Conservation (phyloP, 805 yeast species). For the Metschnikowia aberdeeniae region DNA sequence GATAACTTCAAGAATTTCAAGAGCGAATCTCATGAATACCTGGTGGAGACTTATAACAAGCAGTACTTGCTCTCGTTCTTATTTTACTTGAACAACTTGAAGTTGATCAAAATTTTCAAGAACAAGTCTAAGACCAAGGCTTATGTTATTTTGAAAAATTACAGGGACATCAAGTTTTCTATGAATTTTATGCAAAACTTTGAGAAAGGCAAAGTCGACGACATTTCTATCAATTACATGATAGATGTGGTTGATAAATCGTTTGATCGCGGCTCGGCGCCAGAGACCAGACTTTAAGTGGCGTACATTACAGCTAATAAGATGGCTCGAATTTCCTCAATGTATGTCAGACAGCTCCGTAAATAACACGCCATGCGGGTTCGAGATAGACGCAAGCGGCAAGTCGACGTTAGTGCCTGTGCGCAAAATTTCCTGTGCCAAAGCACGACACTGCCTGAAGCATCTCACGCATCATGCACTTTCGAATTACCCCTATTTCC, state of each 20-base stretch:
- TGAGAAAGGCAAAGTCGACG: conserved; percentile 16
- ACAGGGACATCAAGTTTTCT: conserved; percentile 25
- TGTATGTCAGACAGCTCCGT: no score
- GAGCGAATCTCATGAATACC: conserved; percentile 15
- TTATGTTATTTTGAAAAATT: conserved; percentile 30
- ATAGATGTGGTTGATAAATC: conserved; percentile 34
- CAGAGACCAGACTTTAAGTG: conserved; percentile 1
- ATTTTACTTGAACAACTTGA: conserved; percentile 34
- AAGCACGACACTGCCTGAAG: conserved; percentile 3
- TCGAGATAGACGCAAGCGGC: not conserved
- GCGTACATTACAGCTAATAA: not conserved
- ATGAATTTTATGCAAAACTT: conserved; percentile 21
- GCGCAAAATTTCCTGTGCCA: not conserved
- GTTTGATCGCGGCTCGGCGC: conserved; percentile 10
- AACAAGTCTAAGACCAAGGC: conserved; percentile 41
- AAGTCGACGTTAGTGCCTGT: not conserved
- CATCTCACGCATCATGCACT: conserved; percentile 1
- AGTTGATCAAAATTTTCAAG: conserved; percentile 34
- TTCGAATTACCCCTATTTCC: conserved; percentile 2
- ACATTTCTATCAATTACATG: conserved; percentile 24
- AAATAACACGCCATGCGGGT: no score
- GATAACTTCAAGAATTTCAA: conserved; percentile 14
- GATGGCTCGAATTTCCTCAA: no score
- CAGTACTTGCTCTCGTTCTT: conserved; percentile 39
- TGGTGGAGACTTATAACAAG: conserved; percentile 36